Conservation (phyloP, 352 stramenopile species). For the Globisporangium abappressorium region DNA sequence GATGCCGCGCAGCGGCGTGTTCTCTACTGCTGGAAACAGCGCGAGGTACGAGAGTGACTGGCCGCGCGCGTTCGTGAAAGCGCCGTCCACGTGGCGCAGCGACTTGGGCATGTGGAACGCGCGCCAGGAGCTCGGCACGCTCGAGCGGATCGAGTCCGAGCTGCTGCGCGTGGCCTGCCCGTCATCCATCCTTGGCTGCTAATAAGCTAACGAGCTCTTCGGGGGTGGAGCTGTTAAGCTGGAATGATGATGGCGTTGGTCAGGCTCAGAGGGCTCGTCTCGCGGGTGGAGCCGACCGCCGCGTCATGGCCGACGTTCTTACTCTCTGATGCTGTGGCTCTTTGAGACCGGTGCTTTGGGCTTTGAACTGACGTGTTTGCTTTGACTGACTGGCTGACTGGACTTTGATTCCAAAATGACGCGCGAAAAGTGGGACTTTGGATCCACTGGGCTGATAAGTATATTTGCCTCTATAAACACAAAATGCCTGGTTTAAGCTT, state of each 20-base stretch:
- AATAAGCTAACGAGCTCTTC: neutral
- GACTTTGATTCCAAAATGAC: too few species aligned
- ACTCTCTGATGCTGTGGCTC: too few species aligned
- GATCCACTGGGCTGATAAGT: too few species aligned
- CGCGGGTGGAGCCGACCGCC: too few species aligned
- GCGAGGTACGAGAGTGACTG: conserved; percentile 18
- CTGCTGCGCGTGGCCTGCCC: neutral
- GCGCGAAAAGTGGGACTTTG: too few species aligned
- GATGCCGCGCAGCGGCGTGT: conserved; percentile 19
- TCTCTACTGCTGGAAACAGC: conserved; percentile 12
- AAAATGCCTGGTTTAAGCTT: too few species aligned
- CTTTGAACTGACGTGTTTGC: too few species aligned
- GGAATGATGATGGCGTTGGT: neutral
- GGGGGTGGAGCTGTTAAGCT: neutral
- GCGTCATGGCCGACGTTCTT: too few species aligned
- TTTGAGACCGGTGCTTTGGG: too few species aligned
- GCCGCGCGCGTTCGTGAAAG: conserved; percentile 7
- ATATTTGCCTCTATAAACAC: too few species aligned
- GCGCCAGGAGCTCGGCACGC: conserved; percentile 12
- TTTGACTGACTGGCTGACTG: too few species aligned
- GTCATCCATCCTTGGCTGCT: neutral
- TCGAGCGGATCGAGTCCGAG: conserved; percentile 1
- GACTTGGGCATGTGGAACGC: conserved; percentile 2
- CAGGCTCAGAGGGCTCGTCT: neutral
- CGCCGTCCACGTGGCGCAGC: conserved; percentile 10